Conservation (phyloP, 257 asterid genomes). For the Thymus quinquecostatus region DNA sequence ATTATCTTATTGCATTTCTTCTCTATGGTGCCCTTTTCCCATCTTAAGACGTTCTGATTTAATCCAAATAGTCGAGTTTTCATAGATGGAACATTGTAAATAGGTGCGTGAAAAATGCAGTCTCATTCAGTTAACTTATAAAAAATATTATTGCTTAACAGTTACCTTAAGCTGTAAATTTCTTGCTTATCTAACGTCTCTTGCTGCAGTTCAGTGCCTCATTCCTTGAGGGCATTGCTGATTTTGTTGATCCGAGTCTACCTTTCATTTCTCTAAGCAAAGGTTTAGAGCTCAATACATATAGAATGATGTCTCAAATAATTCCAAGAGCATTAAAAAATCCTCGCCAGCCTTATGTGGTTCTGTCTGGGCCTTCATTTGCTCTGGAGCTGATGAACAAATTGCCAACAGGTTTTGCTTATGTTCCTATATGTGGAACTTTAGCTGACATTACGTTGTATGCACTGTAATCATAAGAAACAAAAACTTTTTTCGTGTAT, state of each 20-base stretch:
- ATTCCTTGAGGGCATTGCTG: slow-evolving; percentile 80
- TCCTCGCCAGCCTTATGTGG: slow-evolving; percentile 91
- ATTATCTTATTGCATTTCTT: slow-evolving; percentile 2
- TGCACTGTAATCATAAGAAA: slow-evolving; percentile 22
- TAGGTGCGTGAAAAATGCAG: neutral
- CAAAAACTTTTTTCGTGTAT: slow-evolving; percentile 17
- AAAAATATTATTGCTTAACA: neutral
- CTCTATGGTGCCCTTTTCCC: slow-evolving; percentile 10
- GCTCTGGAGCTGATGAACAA: slow-evolving; percentile 89
- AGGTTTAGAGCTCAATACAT: slow-evolving; percentile 86
- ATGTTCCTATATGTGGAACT: slow-evolving; percentile 25
- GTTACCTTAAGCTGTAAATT: slow-evolving; percentile 25
- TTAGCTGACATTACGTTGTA: slow-evolving; percentile 12
- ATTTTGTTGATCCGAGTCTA: slow-evolving; percentile 76
- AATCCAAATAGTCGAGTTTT: neutral
- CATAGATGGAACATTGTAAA: neutral
- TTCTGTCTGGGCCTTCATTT: slow-evolving; percentile 90
- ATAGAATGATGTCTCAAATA: slow-evolving; percentile 89
- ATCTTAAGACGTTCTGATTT: neutral
- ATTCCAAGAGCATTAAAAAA: slow-evolving; percentile 74
- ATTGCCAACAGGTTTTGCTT: slow-evolving; percentile 77
- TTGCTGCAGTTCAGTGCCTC: slow-evolving; percentile 84
- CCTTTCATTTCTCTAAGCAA: slow-evolving; percentile 96
- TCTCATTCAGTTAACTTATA: slow-evolving; percentile 1
- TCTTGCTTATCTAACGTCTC: slow-evolving; percentile 29